Evolutionary conservation across 2,329 filamentous ascomycete genomes (phyloP).

Genomic region (Ophiosphaerella korrae): DNA sequence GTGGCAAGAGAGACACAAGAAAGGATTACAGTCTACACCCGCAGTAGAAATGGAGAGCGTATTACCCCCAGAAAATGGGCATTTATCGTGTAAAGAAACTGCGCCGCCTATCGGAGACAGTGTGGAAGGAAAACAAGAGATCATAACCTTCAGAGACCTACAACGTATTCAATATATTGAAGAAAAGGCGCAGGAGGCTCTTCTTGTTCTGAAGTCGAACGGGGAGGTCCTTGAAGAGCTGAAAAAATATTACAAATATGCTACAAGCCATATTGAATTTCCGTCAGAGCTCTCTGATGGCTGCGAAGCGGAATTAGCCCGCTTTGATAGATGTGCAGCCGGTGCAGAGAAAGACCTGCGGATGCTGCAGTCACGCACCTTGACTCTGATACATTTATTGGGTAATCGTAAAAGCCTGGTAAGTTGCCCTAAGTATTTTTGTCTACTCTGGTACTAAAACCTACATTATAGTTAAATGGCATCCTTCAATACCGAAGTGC

Average conservation of each 20-base stretch:
- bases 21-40: not conserved
- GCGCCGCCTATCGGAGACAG: no score
- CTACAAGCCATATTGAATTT: conserved; percentile 3
- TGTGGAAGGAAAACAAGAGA: not conserved
- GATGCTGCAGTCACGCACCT: conserved; percentile 16
- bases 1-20: not conserved
- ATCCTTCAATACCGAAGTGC: conserved; percentile 44
- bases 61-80: no score
- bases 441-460: not conserved
- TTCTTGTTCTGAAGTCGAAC: conserved; percentile 41
- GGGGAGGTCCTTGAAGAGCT: conserved; percentile 34
- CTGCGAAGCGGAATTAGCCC: conserved; percentile 10
- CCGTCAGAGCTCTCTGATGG: conserved; percentile 6
- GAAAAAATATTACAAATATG: conserved; percentile 16
- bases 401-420: conserved; percentile 27
- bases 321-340: conserved; percentile 13
- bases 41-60: no score
- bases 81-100: no score
- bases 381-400: conserved; percentile 19
- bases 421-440: conserved; percentile 1
- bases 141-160: conserved; percentile 38
- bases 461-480: conserved; percentile 31
- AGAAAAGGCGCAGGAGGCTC: conserved; percentile 45
- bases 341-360: conserved; percentile 18
- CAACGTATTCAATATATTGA: conserved; percentile 44